phyloP scores from a whole-genome alignment of 805 yeast species.

The Naumovozyma castellii region DNA sequence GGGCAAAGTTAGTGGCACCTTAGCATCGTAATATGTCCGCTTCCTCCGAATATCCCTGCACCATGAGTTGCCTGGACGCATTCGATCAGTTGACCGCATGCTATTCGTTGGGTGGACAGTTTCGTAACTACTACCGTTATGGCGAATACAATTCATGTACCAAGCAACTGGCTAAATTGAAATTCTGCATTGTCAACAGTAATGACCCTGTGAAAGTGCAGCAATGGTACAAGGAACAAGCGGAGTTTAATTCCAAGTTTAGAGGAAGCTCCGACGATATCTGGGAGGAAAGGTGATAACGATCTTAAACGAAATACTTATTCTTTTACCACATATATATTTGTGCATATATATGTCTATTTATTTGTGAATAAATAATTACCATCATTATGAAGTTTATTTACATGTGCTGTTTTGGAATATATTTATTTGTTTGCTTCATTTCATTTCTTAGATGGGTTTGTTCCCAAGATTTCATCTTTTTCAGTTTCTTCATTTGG shows the following conservation, averaged over 20 bases:
- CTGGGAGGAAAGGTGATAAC: conserved; percentile 44
- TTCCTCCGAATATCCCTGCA: conserved; percentile 31
- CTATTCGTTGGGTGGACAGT: conserved; percentile 84
- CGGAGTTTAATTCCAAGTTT: conserved; percentile 46
- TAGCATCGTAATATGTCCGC: no score
- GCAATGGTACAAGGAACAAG: conserved; percentile 56
- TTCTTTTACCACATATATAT: background rate
- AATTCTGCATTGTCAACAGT: conserved; percentile 62
- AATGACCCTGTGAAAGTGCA: conserved; percentile 54
- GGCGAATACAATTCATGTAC: conserved; percentile 71
- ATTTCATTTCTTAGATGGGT: no score
- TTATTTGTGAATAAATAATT: no score
- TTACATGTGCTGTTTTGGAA: no score
- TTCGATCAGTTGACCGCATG: conserved; percentile 81
- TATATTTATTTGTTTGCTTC: no score
- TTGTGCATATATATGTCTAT: no score
- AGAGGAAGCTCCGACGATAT: conserved; percentile 76
- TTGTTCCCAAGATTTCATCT: no score
- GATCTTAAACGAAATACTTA: background rate
- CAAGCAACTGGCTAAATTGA: conserved; percentile 60
- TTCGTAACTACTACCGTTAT: conserved; percentile 72
- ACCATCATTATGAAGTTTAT: no score
- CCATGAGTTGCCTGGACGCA: conserved; percentile 72
- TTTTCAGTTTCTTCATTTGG: background rate
- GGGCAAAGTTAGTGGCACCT: no score